A percentile compares a stretch with the other conserved stretches of the same genome.
These are phyloP conservation scores for Wickerhamiella sergipiensis DNA, from an alignment of 805 yeast species.

Conservation along the genomic window DNA sequence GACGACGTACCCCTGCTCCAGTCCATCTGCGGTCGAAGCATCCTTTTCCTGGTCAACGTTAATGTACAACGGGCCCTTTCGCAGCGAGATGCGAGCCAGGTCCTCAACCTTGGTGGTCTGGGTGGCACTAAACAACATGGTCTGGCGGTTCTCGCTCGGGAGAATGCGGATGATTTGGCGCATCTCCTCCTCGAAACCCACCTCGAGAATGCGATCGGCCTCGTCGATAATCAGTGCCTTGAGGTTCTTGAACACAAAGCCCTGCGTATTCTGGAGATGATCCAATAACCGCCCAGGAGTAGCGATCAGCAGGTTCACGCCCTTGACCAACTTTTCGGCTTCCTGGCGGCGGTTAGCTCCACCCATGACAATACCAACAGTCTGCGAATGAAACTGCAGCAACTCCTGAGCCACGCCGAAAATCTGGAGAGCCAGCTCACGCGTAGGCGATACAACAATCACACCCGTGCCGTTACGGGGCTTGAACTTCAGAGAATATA, in stretches of 20 bases:
- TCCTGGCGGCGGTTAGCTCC: conserved; percentile 97
- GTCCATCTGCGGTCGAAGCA: conserved; percentile 85
- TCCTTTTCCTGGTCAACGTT: conserved; percentile 79
- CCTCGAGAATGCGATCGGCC: conserved; percentile 94
- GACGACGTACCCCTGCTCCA: conserved; percentile 97
- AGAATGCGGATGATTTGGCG: conserved; percentile 85
- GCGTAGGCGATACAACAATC: conserved; percentile 87
- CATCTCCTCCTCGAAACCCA: conserved; percentile 99
- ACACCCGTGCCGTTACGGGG: conserved; percentile 99
- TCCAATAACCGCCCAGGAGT: conserved; percentile 96
- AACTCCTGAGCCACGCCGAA: conserved; percentile 96
- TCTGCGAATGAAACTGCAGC: conserved; percentile 81
- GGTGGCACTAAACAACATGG: conserved; percentile 98
- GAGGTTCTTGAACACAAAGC: conserved; percentile 86
- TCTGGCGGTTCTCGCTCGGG: conserved; percentile 86
- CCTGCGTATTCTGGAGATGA: conserved; percentile 89
- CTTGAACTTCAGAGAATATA: conserved; percentile 81
- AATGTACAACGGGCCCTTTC: conserved; percentile 86
- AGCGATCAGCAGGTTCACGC: conserved; percentile 87
- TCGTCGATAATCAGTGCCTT: conserved; percentile 93
- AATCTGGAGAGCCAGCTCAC: conserved; percentile 94
- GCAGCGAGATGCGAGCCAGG: conserved; percentile 86
- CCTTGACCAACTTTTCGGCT: conserved; percentile 85
- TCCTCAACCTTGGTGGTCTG: conserved; percentile 98
- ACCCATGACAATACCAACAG: conserved; percentile 93